These are phyloP conservation scores for Wickerhamomyces sp. DNA, from an alignment of 1,139 yeast species.

Conservation along the genomic window DNA sequence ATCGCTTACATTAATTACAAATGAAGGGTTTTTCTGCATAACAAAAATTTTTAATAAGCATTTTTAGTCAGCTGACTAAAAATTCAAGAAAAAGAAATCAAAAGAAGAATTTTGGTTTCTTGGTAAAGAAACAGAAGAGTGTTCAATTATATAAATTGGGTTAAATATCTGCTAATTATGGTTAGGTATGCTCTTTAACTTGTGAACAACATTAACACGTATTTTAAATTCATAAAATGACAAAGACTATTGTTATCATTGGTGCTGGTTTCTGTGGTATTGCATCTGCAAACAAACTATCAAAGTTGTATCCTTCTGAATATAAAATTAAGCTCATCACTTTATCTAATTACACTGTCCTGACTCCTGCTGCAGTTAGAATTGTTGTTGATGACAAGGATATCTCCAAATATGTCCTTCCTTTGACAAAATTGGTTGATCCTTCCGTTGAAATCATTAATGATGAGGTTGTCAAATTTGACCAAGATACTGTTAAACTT, in stretches of 20 bases:
- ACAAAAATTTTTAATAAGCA: too few species aligned
- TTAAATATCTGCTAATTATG: too few species aligned
- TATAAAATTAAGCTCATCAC: slow-evolving; percentile 5
- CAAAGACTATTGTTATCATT: slow-evolving; percentile 7
- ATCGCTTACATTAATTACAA: too few species aligned
- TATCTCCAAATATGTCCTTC: slow-evolving; percentile 2
- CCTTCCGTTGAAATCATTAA: slow-evolving; percentile 10
- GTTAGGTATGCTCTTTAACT: too few species aligned
- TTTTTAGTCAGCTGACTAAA: too few species aligned
- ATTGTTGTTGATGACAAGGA: slow-evolving; percentile 5
- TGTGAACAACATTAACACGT: too few species aligned
- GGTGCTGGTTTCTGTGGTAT: slow-evolving; percentile 11
- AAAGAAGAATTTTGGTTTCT: too few species aligned
- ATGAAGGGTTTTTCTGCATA: too few species aligned
- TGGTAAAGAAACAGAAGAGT: too few species aligned
- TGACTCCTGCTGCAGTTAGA: slow-evolving; percentile 4
- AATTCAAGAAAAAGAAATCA: too few species aligned
- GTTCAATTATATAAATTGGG: too few species aligned
- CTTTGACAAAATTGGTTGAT: slow-evolving; percentile 10
- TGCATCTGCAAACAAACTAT: slow-evolving; percentile 6
- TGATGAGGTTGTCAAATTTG: slow-evolving; percentile 16
- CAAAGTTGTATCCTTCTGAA: neutral
- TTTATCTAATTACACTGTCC: slow-evolving; percentile 4
- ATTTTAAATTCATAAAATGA: too few species aligned
- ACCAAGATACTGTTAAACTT: slow-evolving; percentile 11